Evolutionary conservation across 257 asterid species (phyloP).

Genomic region (Lithospermum erythrorhizon): DNA sequence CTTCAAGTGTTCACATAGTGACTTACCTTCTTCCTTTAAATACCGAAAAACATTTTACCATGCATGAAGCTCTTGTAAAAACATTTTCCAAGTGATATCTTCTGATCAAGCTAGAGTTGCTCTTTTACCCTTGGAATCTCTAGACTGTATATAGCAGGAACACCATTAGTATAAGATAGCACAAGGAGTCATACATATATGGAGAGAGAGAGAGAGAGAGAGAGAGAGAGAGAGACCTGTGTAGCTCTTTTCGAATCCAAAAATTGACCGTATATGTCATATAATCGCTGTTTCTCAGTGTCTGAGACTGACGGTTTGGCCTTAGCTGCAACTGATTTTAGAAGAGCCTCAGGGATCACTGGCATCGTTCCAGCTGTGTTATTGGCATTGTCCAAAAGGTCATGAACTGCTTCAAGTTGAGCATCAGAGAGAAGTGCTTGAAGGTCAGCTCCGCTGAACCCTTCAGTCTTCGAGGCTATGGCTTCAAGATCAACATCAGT

Average conservation of each 20-base stretch:
- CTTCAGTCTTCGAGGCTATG: conserved; percentile 58
- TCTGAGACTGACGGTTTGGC: conserved; percentile 83
- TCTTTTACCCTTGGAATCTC: conserved; percentile 84
- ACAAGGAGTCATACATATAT: not conserved
- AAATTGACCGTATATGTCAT: conserved; percentile 74
- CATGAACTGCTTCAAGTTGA: conserved; percentile 89
- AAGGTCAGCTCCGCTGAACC: conserved; percentile 98
- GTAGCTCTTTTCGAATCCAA: conserved; percentile 72
- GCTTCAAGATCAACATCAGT: conserved; percentile 58
- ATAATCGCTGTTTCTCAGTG: conserved; percentile 61
- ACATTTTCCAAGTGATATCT: not conserved
- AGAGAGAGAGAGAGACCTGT: conserved; percentile 42
- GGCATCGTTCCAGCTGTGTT: conserved; percentile 46
- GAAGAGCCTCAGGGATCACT: conserved; percentile 42
- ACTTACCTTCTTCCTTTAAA: not conserved
- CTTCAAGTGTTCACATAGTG: not conserved
- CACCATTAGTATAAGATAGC: conserved; percentile 4
- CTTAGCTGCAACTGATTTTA: conserved; percentile 57
- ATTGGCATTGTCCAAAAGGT: conserved; percentile 38
- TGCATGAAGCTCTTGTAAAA: not conserved
- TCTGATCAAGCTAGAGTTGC: conserved; percentile 64
- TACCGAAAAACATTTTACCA: not conserved
- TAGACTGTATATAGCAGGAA: conserved; percentile 44
- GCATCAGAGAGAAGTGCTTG: conserved; percentile 91
- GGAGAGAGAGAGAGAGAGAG: conserved; percentile 8